phyloP scores from a whole-genome alignment of 352 stramenopile genomes.

The Aphanomyces cochlioides region DNA sequence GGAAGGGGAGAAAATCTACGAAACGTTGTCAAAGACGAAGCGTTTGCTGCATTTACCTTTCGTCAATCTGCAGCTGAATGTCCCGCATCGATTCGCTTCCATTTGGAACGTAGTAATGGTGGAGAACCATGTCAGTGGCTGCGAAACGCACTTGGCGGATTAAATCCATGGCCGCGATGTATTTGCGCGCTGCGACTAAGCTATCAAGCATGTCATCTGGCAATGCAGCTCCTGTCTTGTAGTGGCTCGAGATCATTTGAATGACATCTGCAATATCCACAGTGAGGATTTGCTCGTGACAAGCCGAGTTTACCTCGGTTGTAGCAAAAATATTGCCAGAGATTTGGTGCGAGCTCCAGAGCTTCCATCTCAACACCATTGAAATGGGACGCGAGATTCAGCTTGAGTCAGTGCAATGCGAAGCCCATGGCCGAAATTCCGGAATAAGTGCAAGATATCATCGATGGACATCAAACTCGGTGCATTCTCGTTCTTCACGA shows the following conservation, averaged over 20 bases:
- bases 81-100: constrained; percentile 33
- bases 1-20: constrained; percentile 74
- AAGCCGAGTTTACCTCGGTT: constrained; percentile 47
- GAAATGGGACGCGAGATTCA: constrained; percentile 94
- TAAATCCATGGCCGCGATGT: constrained; percentile 92
- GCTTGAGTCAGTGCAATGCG: constrained; percentile 98
- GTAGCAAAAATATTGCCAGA: constrained; percentile 99
- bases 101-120: constrained; percentile 52
- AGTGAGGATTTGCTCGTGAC: neutral
- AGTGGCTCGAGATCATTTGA: constrained; percentile 69
- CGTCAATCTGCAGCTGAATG: constrained; percentile 85
- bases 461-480: constrained; percentile 98
- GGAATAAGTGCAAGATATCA: constrained; percentile 95
- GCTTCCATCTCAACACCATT: constrained; percentile 98
- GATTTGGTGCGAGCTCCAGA: constrained; percentile 96
- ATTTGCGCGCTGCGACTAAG: constrained; percentile 93
- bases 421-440: constrained; percentile 95
- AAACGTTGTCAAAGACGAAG: neutral
- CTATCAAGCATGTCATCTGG: constrained; percentile 95
- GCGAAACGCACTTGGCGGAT: constrained; percentile 96
- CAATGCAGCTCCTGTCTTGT: constrained; percentile 86
- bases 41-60: constrained; percentile 3
- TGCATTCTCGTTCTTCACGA: constrained; percentile 43
- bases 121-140: constrained; percentile 78
- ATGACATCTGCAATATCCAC: neutral